Percentiles rank a stretch among this genome's conserved stretches.
These are phyloP conservation scores for Calonectria hongkongensis DNA, from an alignment of 2,329 filamentous ascomycete genomes.

Conservation along the genomic window DNA sequence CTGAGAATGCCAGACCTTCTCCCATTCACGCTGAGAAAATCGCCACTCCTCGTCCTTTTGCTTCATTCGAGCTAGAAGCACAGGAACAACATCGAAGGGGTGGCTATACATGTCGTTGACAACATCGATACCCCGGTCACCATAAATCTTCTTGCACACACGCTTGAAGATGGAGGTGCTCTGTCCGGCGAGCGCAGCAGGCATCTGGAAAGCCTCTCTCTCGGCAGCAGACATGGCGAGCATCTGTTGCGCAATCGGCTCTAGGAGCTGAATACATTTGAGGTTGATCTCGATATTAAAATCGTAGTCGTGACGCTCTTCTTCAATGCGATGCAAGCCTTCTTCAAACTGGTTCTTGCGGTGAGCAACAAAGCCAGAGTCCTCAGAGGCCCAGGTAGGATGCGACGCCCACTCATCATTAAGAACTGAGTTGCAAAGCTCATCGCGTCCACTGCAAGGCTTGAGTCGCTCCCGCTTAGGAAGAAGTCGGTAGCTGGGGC, in stretches of 20 bases:
- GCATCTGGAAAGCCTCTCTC: conserved; percentile 84
- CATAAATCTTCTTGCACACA: conserved; percentile 98
- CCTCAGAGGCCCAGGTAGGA: conserved; percentile 98
- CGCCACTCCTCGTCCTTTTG: conserved; percentile 99
- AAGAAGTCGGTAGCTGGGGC: conserved; percentile 94
- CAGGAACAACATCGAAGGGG: conserved; percentile 90
- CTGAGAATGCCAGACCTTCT: conserved; percentile 98
- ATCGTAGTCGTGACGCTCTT: conserved; percentile 98
- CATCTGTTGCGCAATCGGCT: conserved; percentile 94
- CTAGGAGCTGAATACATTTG: conserved; percentile 95
- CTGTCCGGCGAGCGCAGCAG: conserved; percentile 89
- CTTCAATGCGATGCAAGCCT: conserved; percentile 94
- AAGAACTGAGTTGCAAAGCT: conserved; percentile 92
- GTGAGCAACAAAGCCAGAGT: conserved; percentile 97
- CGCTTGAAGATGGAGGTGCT: conserved; percentile 98
- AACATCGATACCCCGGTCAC: conserved; percentile 89
- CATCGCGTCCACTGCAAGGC: conserved; percentile 93
- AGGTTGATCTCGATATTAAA: conserved; percentile 97
- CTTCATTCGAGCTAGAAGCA: conserved; percentile 91
- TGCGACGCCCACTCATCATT: conserved; percentile 99
- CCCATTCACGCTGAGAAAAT: conserved; percentile 97
- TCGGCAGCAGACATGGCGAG: conserved; percentile 85
- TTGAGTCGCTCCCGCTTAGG: conserved; percentile 94
- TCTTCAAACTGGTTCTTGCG: conserved; percentile 98
- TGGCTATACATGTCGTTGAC: conserved; percentile 90